phyloP scores from a whole-genome alignment of 345 rosid genomes.

The Rhodomyrtus tomentosa region DNA sequence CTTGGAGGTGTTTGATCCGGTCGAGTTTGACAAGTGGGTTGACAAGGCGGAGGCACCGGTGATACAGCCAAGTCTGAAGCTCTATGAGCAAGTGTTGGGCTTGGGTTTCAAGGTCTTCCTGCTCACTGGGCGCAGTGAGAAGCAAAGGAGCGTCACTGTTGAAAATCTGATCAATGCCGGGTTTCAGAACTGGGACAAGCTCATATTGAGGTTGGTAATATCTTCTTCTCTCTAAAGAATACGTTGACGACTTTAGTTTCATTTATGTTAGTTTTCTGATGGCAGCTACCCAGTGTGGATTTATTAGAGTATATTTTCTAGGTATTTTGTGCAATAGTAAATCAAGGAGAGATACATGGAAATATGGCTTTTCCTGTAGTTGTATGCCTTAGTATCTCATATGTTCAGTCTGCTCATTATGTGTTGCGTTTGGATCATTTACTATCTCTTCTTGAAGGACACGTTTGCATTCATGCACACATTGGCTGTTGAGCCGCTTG shows the following conservation, averaged over 20 bases:
- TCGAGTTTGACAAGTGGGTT: slow-evolving; percentile 78
- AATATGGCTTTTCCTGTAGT: not conserved
- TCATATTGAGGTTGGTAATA: slow-evolving; percentile 60
- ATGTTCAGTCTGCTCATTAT: not conserved
- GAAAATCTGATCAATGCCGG: slow-evolving; percentile 65
- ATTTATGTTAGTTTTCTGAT: not conserved
- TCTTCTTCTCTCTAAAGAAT: not conserved
- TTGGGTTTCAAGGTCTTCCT: slow-evolving; percentile 73
- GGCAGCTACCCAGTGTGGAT: not conserved
- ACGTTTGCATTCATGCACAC: no score
- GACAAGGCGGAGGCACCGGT: slow-evolving; percentile 61
- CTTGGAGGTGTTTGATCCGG: slow-evolving; percentile 50
- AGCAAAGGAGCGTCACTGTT: slow-evolving; percentile 44
- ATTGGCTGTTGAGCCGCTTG: not conserved
- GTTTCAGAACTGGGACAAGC: slow-evolving; percentile 71
- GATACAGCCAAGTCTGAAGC: slow-evolving; percentile 60
- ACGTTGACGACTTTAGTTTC: not conserved
- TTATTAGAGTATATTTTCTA: not conserved
- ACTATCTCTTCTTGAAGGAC: not conserved
- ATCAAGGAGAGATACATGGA: not conserved
- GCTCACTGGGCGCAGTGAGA: slow-evolving; percentile 75
- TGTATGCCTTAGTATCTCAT: not conserved
- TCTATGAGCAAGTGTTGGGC: slow-evolving; percentile 48
- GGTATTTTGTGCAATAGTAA: not conserved
- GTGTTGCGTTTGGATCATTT: not conserved